These are phyloP conservation scores for Fusarium miscanthi DNA, from an alignment of 2,329 filamentous ascomycete species.

Conservation along the genomic window DNA sequence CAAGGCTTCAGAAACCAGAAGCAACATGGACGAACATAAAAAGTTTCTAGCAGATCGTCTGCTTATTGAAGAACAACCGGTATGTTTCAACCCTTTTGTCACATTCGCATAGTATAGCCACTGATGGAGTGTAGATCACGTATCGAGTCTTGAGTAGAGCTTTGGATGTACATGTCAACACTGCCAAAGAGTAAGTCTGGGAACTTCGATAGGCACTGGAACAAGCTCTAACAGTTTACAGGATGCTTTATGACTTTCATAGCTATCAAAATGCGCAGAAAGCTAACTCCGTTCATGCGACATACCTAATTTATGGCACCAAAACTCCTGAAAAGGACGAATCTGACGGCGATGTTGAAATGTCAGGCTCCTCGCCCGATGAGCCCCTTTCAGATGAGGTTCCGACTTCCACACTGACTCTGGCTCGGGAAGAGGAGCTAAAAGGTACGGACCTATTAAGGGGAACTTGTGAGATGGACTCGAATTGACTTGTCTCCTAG, in stretches of 20 bases:
- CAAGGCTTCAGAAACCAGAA: not conserved
- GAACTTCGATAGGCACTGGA: not conserved
- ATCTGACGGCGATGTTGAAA: constrained; percentile 74
- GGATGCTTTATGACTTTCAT: constrained; percentile 93
- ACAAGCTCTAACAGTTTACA: constrained; percentile 52
- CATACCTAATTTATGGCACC: constrained; percentile 85
- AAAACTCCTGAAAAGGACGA: constrained; percentile 57
- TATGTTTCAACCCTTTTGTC: constrained; percentile 54
- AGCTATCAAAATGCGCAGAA: constrained; percentile 84
- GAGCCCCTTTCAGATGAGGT: constrained; percentile 60
- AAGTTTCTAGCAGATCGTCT: constrained; percentile 81
- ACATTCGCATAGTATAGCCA: not conserved
- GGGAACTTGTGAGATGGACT: not conserved
- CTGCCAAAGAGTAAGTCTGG: constrained; percentile 81
- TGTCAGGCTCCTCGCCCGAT: constrained; percentile 73
- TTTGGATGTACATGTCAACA: constrained; percentile 84
- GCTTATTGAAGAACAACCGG: constrained; percentile 78
- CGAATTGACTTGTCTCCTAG: constrained; percentile 55
- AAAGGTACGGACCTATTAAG: constrained; percentile 56
- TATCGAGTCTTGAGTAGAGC: constrained; percentile 87
- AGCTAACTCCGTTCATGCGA: constrained; percentile 82
- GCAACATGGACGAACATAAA: constrained; percentile 68
- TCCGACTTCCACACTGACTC: constrained; percentile 68
- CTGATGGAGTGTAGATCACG: constrained; percentile 71
- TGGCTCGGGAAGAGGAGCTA: constrained; percentile 79